Evolutionary conservation across 768 basidiomycete species (phyloP).

Genomic region (Leccinum obscurum): DNA sequence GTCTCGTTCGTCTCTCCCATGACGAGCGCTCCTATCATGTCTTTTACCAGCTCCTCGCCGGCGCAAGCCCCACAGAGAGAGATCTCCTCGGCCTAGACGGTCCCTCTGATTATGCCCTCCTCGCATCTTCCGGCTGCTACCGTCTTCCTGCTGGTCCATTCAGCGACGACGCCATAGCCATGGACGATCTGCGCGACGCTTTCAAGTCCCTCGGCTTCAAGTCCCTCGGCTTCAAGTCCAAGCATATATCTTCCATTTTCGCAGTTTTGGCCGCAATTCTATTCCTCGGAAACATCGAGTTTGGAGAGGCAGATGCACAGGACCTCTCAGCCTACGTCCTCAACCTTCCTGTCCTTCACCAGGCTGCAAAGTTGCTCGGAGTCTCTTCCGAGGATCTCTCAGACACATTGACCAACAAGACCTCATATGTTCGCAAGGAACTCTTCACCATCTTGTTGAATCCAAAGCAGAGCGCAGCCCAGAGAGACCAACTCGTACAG

Average conservation of each 20-base stretch:
- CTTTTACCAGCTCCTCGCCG: slow-evolving; percentile 66
- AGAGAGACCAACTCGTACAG: slow-evolving; percentile 55
- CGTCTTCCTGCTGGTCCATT: slow-evolving; percentile 63
- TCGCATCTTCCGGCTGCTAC: slow-evolving; percentile 61
- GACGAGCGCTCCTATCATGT: slow-evolving; percentile 68
- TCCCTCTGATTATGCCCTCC: slow-evolving; percentile 55
- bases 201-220: slow-evolving; percentile 47
- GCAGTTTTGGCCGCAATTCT: slow-evolving; percentile 53
- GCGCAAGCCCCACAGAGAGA: slow-evolving; percentile 54
- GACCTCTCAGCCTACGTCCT: slow-evolving; percentile 54
- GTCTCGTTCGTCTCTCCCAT: slow-evolving; percentile 49
- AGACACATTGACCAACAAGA: slow-evolving; percentile 55
- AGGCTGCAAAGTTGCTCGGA: slow-evolving; percentile 50
- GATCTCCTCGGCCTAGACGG: slow-evolving; percentile 56
- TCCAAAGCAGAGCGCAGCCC: slow-evolving; percentile 48
- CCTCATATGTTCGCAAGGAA: slow-evolving; percentile 59
- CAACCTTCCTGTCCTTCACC: slow-evolving; percentile 49
- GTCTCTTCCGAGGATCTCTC: slow-evolving; percentile 53
- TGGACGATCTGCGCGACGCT: slow-evolving; percentile 58
- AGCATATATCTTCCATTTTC: slow-evolving; percentile 56
- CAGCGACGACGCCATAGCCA: slow-evolving; percentile 57
- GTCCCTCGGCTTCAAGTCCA: slow-evolving; percentile 40
- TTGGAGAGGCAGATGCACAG: slow-evolving; percentile 52
- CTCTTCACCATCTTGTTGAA: slow-evolving; percentile 56
- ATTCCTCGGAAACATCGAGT: slow-evolving; percentile 57